Conservation (phyloP, 345 rosid genomes). For the Luvunga scandens region DNA sequence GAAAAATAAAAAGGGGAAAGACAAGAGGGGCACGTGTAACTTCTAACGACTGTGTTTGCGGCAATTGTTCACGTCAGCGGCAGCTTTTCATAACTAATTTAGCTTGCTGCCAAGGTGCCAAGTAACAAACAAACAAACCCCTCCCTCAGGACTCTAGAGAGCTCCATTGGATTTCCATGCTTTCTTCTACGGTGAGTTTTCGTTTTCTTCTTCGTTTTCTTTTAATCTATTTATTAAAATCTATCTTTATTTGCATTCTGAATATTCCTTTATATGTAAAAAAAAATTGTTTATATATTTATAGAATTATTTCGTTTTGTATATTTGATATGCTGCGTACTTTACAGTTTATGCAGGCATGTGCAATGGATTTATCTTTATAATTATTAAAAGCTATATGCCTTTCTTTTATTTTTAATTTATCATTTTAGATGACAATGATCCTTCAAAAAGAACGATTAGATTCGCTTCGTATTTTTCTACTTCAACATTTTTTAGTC, state of each 20-base stretch:
- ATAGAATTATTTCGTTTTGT: too few species aligned
- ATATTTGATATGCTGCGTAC: too few species aligned
- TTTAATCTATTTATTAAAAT: neutral
- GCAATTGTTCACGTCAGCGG: neutral
- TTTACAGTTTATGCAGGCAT: neutral
- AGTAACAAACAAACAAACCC: too few species aligned
- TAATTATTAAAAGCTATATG: neutral
- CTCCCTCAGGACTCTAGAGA: too few species aligned
- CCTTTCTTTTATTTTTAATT: neutral
- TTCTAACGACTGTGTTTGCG: neutral
- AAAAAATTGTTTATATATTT: neutral
- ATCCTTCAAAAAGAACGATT: neutral
- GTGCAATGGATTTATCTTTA: neutral
- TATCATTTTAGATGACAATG: neutral
- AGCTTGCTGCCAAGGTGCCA: too few species aligned
- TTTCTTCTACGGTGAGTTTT: neutral
- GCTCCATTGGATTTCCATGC: neutral
- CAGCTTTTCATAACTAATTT: too few species aligned
- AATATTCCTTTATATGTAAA: neutral
- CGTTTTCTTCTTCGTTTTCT: neutral
- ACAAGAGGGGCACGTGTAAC: neutral
- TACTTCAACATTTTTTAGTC: neutral
- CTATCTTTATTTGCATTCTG: neutral
- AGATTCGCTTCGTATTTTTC: neutral
- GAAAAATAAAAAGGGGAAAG: too few species aligned